Evolutionary conservation across 164 flowering plant species (phyloP).

Genomic region (Tetracentron sinense): DNA sequence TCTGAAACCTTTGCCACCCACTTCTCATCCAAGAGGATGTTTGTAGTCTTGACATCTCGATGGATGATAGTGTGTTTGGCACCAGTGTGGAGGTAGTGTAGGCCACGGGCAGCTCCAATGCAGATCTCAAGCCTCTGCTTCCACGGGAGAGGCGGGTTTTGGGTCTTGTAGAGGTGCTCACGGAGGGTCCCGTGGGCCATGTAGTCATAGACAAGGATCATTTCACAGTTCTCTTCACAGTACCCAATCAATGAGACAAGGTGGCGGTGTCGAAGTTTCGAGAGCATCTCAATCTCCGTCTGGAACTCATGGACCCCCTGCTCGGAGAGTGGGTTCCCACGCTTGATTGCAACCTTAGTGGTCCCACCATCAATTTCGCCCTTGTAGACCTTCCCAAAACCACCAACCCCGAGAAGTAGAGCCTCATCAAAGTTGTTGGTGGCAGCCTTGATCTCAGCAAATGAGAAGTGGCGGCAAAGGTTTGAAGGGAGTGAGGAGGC

Average conservation of each 20-base stretch:
- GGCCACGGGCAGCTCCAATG: constrained; percentile 75
- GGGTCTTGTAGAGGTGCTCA: constrained; percentile 77
- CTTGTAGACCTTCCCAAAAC: constrained; percentile 77
- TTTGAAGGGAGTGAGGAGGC: constrained; percentile 70
- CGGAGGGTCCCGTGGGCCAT: constrained; percentile 83
- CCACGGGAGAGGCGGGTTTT: constrained; percentile 69
- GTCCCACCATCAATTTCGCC: constrained; percentile 75
- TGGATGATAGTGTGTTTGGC: constrained; percentile 71
- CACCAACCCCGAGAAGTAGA: constrained; percentile 65
- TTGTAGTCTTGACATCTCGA: constrained; percentile 76
- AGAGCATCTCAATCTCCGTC: constrained; percentile 81
- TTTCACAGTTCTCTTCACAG: constrained; percentile 72
- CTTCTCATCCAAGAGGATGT: constrained; percentile 70
- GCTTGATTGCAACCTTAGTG: constrained; percentile 75
- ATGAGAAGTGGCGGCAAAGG: constrained; percentile 75
- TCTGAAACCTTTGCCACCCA: constrained; percentile 89
- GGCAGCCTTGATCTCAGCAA: constrained; percentile 75
- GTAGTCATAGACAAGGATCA: constrained; percentile 84
- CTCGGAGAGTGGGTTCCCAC: constrained; percentile 77
- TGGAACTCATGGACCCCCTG: constrained; percentile 85
- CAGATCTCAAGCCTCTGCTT: constrained; percentile 76
- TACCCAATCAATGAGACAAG: constrained; percentile 77
- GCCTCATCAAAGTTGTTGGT: constrained; percentile 71
- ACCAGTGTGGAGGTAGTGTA: constrained; percentile 75
- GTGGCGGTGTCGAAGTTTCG: constrained; percentile 78